Conservation (phyloP, 257 asterid species). For the Primulina huaijiensis region DNA sequence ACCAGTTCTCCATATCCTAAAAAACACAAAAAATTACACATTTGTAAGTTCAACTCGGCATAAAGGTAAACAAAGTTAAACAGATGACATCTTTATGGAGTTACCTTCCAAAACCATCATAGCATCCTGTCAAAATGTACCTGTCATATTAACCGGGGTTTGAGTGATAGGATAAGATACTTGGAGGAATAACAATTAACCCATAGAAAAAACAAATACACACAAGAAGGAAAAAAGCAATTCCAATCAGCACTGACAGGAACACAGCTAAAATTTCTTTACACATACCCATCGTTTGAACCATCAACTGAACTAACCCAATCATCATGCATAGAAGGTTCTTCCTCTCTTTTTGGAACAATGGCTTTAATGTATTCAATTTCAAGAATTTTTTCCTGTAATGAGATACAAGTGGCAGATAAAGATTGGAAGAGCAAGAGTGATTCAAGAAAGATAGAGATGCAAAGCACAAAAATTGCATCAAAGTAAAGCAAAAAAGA, state of each 20-base stretch:
- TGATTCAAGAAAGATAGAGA: slow-evolving; percentile 16
- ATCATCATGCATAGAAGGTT: slow-evolving; percentile 80
- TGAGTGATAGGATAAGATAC: background rate
- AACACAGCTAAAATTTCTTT: slow-evolving; percentile 8
- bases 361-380: slow-evolving; percentile 87
- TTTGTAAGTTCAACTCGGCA: slow-evolving; percentile 3
- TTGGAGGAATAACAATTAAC: background rate
- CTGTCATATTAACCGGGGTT: slow-evolving; percentile 32
- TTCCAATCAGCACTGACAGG: slow-evolving; percentile 11
- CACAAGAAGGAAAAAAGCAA: background rate
- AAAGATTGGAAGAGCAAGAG: background rate
- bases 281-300: slow-evolving; percentile 62
- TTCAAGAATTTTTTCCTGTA: slow-evolving; percentile 84
- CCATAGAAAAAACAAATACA: slow-evolving; percentile 8
- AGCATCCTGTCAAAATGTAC: slow-evolving; percentile 88
- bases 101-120: slow-evolving; percentile 96
- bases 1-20: slow-evolving; percentile 84
- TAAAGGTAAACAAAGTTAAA: slow-evolving; percentile 2
- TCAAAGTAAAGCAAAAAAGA: background rate
- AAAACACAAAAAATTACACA: slow-evolving; percentile 22
- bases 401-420: slow-evolving; percentile 12
- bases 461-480: background rate
- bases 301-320: slow-evolving; percentile 99
- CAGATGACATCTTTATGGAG: background rate
- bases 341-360: slow-evolving; percentile 79